Evolutionary conservation across 169 alveolate genomes (phyloP).

Genomic region (Babesia bovis): DNA sequence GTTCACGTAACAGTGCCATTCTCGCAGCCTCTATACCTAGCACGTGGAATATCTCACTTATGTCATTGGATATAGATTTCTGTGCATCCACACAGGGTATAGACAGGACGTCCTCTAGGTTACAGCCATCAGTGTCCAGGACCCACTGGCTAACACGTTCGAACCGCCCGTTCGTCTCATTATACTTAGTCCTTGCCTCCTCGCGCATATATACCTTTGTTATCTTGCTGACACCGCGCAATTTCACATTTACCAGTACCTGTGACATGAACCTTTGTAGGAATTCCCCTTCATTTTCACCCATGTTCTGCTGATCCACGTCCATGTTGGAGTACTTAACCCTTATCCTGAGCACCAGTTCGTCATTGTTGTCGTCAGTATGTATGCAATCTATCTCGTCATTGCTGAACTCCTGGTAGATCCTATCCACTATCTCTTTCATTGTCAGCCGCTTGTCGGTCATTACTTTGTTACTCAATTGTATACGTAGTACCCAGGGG

Average conservation of each 20-base stretch:
- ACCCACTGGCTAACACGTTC: conserved; percentile 94
- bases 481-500: conserved; percentile 96
- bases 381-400: conserved; percentile 92
- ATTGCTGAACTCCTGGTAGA: conserved; percentile 85
- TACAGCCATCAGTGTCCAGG: conserved; percentile 98
- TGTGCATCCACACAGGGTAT: conserved; percentile 89
- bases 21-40: conserved; percentile 99
- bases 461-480: conserved; percentile 90
- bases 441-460: conserved; percentile 94
- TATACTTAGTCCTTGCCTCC: conserved; percentile 87
- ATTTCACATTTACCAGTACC: conserved; percentile 79
- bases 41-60: conserved; percentile 93
- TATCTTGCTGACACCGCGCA: conserved; percentile 85
- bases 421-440: conserved; percentile 90
- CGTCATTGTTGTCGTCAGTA: conserved; percentile 96
- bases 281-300: conserved; percentile 86
- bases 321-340: conserved; percentile 78
- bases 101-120: conserved; percentile 90
- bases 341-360: conserved; percentile 92
- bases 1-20: conserved; percentile 92
- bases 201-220: conserved; percentile 96
- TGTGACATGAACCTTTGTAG: conserved; percentile 85
- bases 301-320: conserved; percentile 57
- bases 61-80: conserved; percentile 95
- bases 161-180: conserved; percentile 85